A percentile compares a stretch with the other conserved stretches of the same genome.
Evolutionary conservation across 129 eudicot species (phyloP).

Genomic region (Arctium lappa): DNA sequence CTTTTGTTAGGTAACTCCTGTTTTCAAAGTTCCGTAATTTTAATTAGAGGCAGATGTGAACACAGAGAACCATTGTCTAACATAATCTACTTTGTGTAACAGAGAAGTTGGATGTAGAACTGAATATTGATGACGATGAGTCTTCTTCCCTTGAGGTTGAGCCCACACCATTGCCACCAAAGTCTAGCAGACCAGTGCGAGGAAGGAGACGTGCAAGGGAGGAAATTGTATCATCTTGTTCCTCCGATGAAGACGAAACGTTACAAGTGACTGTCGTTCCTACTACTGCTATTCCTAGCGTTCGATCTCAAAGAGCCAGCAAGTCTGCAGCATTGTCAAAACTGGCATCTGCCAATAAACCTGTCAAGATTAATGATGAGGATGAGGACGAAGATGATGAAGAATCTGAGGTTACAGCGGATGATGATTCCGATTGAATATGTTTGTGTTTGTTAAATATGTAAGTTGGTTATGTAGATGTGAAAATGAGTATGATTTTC

Average conservation of each 20-base stretch:
- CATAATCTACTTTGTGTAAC: constrained; percentile 4
- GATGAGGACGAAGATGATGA: constrained; percentile 39
- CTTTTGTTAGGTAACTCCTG: constrained; percentile 54
- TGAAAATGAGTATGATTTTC: neutral
- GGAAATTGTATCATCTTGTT: constrained; percentile 50
- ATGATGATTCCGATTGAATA: constrained; percentile 45
- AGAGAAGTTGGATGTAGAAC: constrained; percentile 62
- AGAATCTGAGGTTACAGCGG: constrained; percentile 57
- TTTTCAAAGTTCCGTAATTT: neutral
- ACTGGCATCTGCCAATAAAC: constrained; percentile 38
- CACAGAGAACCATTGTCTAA: neutral
- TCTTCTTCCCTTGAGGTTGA: constrained; percentile 38
- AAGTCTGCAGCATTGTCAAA: constrained; percentile 88
- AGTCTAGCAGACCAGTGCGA: constrained; percentile 45
- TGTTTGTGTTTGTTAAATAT: neutral
- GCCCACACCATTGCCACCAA: constrained; percentile 76
- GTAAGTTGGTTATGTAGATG: constrained; percentile 28
- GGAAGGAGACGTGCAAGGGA: constrained; percentile 51
- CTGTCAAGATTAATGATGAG: constrained; percentile 36
- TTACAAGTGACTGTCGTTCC: constrained; percentile 50
- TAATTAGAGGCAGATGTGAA: neutral
- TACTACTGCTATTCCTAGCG: constrained; percentile 37
- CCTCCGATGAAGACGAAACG: constrained; percentile 59
- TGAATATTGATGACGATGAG: constrained; percentile 38
- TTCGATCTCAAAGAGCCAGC: constrained; percentile 89